Base-by-base conservation (phyloP, 768 basidiomycete genomes). In the Xerocomus spinulosus region DNA sequence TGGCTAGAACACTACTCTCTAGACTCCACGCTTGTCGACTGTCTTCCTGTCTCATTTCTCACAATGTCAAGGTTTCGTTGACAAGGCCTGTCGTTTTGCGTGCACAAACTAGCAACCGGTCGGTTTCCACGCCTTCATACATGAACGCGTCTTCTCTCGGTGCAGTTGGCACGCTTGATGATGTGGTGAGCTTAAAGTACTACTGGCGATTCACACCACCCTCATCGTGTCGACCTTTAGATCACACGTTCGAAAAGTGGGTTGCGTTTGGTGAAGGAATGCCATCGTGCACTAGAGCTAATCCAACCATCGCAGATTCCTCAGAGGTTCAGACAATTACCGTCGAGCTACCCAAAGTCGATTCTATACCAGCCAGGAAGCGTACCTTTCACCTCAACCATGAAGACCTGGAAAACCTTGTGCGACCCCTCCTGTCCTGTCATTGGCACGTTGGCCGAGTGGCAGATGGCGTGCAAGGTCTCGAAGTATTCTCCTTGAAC, bases 361-460 rank as follows among this genome's bases (percentile, higher is more conserved):
- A 68, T 10, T 44, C 26, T 10, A 36, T 64, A 39, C 66, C 71
- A 9, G 17, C 44, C 32, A 71, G 20, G 46, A 61, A 60, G 40
- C 67, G 69, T 21, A 70, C 70, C 6, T 63, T 64, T 28, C 69
- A 70, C 52, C 58, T 77, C 45, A 37, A 30, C 14, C 55, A 62
- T 15, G 39, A 49, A 2, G 70, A 75, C 13, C 49, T 72, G 12
- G 57, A 64, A 21, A 44, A 47, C 17, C 73, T 60, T 33, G 48
- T 78, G 9, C 45, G 48, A 29, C 74, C 76, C 3, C 62, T 79
- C 8, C 62, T 70, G 51, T 55, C 53, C 25, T 62, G 50, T 38
- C 51, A 63, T 17, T 67, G 66, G 66, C 55, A 60, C 23, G 49
- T 67, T 13, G 49, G 43, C 29, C 54, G 14, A n/a, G 38, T 63